phyloP scores from a whole-genome alignment of 2,329 filamentous ascomycete species.

The Microdochium trichocladiopsis region DNA sequence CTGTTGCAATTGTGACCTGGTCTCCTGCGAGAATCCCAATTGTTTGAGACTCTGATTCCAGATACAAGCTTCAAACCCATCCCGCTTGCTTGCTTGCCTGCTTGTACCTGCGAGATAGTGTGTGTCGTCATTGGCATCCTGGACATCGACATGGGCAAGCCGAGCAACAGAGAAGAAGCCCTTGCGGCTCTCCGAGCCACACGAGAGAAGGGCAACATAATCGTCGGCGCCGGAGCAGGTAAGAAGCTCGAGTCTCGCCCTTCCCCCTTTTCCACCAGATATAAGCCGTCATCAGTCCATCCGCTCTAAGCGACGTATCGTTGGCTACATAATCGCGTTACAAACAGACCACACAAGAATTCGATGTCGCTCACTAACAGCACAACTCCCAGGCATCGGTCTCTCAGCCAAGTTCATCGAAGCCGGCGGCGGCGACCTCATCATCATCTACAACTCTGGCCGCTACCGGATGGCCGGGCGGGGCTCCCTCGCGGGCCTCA shows the following conservation, averaged over 20 bases:
- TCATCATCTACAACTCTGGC: conserved; percentile 67
- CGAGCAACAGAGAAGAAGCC: conserved; percentile 32
- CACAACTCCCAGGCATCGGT: conserved; percentile 45
- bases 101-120: too few species aligned
- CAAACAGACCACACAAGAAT: background rate
- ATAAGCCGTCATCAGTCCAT: too few species aligned
- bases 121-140: too few species aligned
- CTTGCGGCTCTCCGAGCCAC: conserved; percentile 45
- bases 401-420: conserved; percentile 67
- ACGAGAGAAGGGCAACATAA: conserved; percentile 46
- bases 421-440: conserved; percentile 59
- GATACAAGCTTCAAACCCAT: too few species aligned
- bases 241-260: conserved; percentile 5
- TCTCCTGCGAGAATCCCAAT: too few species aligned
- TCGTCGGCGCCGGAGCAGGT: conserved; percentile 63
- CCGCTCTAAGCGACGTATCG: too few species aligned
- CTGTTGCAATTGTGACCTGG: background rate
- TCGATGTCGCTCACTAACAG: background rate
- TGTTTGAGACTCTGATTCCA: background rate
- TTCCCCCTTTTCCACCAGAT: too few species aligned
- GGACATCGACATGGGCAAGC: background rate
- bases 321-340: too few species aligned
- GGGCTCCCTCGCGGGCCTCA: conserved; percentile 61
- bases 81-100: too few species aligned
- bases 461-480: conserved; percentile 67